Evolutionary conservation across 140 eudicot genomes (phyloP).

Genomic region (Flaveria floridana): DNA sequence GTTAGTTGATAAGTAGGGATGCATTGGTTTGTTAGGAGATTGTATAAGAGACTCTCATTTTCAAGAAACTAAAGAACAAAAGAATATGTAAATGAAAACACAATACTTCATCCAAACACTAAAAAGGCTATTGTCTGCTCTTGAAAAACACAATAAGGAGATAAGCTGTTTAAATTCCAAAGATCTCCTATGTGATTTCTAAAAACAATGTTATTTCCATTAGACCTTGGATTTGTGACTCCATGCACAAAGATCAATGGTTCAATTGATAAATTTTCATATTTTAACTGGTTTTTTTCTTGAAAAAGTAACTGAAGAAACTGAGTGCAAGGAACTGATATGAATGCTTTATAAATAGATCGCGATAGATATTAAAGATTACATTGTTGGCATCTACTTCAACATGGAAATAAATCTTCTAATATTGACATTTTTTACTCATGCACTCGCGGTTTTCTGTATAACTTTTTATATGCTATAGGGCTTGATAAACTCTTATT

Average conservation of each 20-base stretch:
- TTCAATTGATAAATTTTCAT: neutral
- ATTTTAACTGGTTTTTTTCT: neutral
- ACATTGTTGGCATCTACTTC: neutral
- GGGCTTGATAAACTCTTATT: neutral
- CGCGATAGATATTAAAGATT: neutral
- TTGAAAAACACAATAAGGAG: neutral
- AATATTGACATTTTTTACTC: neutral
- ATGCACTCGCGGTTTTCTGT: neutral
- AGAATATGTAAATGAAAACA: neutral
- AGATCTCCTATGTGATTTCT: neutral
- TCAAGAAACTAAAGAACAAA: neutral
- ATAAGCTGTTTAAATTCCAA: neutral
- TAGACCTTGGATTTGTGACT: neutral
- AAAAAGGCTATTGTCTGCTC: neutral
- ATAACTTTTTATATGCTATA: neutral
- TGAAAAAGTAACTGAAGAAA: neutral
- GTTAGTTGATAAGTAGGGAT: constrained; percentile 11
- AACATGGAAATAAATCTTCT: neutral
- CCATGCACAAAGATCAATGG: neutral
- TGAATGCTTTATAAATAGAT: neutral
- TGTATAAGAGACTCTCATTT: neutral
- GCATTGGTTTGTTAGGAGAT: neutral
- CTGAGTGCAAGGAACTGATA: neutral
- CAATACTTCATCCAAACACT: neutral
- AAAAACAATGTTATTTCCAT: neutral